Percentiles rank a stretch among this genome's conserved stretches.
Conservation (phyloP, 495 filamentous ascomycete species). For the Physcia stellaris region DNA sequence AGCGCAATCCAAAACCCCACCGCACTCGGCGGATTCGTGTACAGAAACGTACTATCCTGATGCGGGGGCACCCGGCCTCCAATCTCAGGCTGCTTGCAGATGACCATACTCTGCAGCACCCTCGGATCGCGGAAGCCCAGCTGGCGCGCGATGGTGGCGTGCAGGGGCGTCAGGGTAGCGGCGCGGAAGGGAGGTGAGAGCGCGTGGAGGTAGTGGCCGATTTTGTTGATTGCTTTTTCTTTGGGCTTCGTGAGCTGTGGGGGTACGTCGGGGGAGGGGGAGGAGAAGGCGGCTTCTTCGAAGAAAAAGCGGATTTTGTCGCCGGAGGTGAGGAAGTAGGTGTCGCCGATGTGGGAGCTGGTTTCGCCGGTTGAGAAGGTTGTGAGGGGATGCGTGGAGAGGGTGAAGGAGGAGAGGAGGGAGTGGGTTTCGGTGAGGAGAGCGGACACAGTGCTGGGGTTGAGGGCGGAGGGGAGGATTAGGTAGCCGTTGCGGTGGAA, state of each 20-base stretch:
- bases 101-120: conserved; percentile 88
- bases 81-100: conserved; percentile 95
- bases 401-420: conserved; percentile 60
- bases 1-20: conserved; percentile 95
- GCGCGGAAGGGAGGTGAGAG: conserved; percentile 57
- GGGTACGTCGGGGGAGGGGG: conserved; percentile 28
- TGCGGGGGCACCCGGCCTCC: conserved; percentile 78
- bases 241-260: conserved; percentile 62
- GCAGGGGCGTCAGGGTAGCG: conserved; percentile 38
- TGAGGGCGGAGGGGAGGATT: conserved; percentile 68
- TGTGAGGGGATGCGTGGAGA: conserved; percentile 79
- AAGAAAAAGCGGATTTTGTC: conserved; percentile 97
- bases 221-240: conserved; percentile 81
- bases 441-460: conserved; percentile 41
- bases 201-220: conserved; percentile 78
- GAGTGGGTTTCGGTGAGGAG: conserved; percentile 62
- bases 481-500: conserved; percentile 83
- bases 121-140: conserved; percentile 64
- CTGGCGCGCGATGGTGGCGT: conserved; percentile 52
- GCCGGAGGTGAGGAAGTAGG: conserved; percentile 80
- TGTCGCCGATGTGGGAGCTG: conserved; percentile 67
- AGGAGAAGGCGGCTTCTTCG: conserved; percentile 53
- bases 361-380: conserved; percentile 74
- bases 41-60: conserved; percentile 85
- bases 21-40: conserved; percentile 78